These are phyloP conservation scores for Oryza meridionalis DNA, from an alignment of 176 grass and related monocot genomes.

Conservation along the genomic window DNA sequence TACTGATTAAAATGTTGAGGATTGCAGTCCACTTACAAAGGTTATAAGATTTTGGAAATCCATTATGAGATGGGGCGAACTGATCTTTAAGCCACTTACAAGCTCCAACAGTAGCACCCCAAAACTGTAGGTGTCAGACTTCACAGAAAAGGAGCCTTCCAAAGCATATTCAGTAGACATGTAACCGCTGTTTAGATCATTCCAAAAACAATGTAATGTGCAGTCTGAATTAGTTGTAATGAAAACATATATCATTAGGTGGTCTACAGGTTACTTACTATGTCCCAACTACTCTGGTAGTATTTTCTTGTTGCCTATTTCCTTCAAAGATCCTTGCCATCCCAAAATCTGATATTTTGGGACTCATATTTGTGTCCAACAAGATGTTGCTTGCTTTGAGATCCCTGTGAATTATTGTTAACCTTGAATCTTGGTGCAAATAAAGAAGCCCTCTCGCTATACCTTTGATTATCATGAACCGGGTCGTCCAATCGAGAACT, in stretches of 20 bases:
- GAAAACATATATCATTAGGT: neutral
- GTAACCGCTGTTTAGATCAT: constrained; percentile 51
- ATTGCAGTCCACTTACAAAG: constrained; percentile 32
- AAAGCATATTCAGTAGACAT: constrained; percentile 62
- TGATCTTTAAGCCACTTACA: constrained; percentile 52
- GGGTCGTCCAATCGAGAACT: constrained; percentile 38
- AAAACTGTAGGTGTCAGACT: constrained; percentile 67
- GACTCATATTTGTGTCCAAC: constrained; percentile 46
- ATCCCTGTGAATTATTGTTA: constrained; percentile 50
- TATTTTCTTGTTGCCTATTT: constrained; percentile 39
- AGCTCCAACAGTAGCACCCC: constrained; percentile 59
- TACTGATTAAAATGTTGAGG: neutral
- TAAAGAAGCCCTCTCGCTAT: constrained; percentile 61
- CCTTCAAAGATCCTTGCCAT: constrained; percentile 50
- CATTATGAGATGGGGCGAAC: constrained; percentile 17
- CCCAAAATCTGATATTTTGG: constrained; percentile 71
- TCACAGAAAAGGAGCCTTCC: constrained; percentile 49
- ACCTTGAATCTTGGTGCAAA: constrained; percentile 59
- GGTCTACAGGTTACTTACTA: constrained; percentile 29
- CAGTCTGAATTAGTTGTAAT: too few species aligned
- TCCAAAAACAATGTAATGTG: too few species aligned
- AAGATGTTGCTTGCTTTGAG: constrained; percentile 62
- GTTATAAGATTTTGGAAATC: constrained; percentile 26
- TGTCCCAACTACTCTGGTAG: constrained; percentile 47
- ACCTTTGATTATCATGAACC: constrained; percentile 52